These are phyloP conservation scores for Reutealis trisperma DNA, from an alignment of 345 rosid genomes.

Conservation along the genomic window DNA sequence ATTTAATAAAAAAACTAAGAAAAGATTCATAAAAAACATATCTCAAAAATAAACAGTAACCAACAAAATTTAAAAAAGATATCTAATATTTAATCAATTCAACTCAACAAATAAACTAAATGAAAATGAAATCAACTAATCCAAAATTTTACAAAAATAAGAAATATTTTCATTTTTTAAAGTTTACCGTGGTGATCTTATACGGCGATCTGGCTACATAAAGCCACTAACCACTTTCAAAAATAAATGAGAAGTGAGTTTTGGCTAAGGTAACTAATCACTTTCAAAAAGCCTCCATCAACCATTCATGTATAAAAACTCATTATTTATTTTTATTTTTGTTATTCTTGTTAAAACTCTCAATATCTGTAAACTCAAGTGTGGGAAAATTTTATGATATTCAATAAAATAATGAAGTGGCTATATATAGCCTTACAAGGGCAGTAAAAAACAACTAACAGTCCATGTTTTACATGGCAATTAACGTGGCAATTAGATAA, in stretches of 20 bases:
- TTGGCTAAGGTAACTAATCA: slow-evolving; percentile 64
- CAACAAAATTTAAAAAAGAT: not conserved
- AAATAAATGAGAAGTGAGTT: too few relatives aligned
- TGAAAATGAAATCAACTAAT: slow-evolving; percentile 2
- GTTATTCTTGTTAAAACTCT: not conserved
- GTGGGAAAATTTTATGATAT: too few relatives aligned
- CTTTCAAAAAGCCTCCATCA: slow-evolving; percentile 41
- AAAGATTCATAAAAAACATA: too few relatives aligned
- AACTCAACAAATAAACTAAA: not conserved
- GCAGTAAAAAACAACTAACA: too few relatives aligned
- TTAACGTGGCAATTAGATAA: too few relatives aligned
- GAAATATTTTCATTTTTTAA: not conserved
- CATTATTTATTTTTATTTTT: too few relatives aligned
- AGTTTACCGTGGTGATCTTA: slow-evolving; percentile 26
- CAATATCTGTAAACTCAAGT: too few relatives aligned
- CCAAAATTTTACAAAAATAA: not conserved
- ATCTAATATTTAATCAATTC: not conserved
- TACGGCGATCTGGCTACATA: slow-evolving; percentile 12
- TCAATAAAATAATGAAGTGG: too few relatives aligned
- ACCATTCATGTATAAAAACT: slow-evolving; percentile 41
- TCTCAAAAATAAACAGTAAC: not conserved
- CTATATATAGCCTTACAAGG: too few relatives aligned
- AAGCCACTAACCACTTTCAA: too few relatives aligned
- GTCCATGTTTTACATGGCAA: too few relatives aligned
- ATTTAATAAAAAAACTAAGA: too few relatives aligned